Conservation (phyloP, 768 basidiomycete species). For the Termitomyces sp. region DNA sequence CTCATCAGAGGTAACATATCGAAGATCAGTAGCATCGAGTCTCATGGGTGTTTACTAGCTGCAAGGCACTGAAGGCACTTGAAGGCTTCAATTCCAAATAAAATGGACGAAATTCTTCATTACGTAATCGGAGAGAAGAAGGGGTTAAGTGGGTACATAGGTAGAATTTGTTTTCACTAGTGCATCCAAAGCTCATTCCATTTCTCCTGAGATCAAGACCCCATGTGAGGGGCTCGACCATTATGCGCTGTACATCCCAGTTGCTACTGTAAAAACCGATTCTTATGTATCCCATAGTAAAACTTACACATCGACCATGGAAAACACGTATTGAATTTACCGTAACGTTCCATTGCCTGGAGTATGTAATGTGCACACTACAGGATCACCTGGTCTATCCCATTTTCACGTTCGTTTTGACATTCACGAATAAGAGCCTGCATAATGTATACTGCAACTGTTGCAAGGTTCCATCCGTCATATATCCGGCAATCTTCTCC, state of each 20-base stretch:
- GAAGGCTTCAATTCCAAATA: neutral
- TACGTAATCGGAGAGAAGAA: conserved; percentile 6
- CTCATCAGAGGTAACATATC: conserved; percentile 89
- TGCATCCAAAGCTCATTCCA: neutral
- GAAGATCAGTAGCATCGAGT: conserved; percentile 88
- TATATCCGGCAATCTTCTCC: too few species aligned
- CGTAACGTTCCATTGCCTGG: neutral
- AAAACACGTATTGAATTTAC: neutral
- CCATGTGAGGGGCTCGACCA: neutral
- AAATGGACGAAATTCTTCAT: neutral
- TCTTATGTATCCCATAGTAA: neutral
- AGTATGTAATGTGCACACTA: too few species aligned
- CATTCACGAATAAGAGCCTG: too few species aligned
- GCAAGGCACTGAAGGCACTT: neutral
- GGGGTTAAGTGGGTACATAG: too few species aligned
- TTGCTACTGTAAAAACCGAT: neutral
- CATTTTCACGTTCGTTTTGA: too few species aligned
- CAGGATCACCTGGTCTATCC: too few species aligned
- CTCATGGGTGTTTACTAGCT: conserved; percentile 54
- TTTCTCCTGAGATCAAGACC: neutral
- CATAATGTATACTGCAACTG: too few species aligned
- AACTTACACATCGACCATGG: neutral
- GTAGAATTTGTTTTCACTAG: too few species aligned
- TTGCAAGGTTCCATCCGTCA: too few species aligned
- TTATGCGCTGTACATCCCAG: neutral